Conservation (phyloP, 2,329 filamentous ascomycete species). For the Sporothrix phasma region DNA sequence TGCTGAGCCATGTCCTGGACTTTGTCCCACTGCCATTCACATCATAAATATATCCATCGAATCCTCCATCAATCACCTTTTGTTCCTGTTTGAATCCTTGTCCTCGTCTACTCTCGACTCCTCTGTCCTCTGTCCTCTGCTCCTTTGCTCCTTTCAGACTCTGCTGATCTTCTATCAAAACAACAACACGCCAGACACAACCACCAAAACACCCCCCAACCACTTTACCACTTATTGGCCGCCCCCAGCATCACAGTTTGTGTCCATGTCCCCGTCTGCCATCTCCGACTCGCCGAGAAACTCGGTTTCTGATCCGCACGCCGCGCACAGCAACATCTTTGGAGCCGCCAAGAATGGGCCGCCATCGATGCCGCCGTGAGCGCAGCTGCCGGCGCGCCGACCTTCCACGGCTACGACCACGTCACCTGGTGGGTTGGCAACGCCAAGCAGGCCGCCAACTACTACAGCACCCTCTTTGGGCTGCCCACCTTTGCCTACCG, state of each 20-base stretch:
- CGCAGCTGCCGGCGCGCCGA: slow-evolving; percentile 24
- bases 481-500: slow-evolving; percentile 75
- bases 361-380: background rate
- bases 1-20: background rate
- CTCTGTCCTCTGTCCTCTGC: background rate
- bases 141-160: background rate
- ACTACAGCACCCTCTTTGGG: slow-evolving; percentile 80
- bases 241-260: slow-evolving; percentile 11
- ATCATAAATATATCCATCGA: too few relatives aligned
- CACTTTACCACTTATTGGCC: background rate
- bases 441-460: slow-evolving; percentile 86
- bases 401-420: slow-evolving; percentile 82
- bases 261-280: slow-evolving; percentile 50
- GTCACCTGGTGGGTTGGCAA: slow-evolving; percentile 96
- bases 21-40: too few relatives aligned
- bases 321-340: slow-evolving; percentile 39
- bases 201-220: too few relatives aligned
- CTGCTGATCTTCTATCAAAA: background rate
- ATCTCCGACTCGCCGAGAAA: slow-evolving; percentile 40
- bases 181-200: background rate
- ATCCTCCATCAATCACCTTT: too few relatives aligned
- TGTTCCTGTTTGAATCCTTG: too few relatives aligned
- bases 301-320: slow-evolving; percentile 32
- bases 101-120: background rate
- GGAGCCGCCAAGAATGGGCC: background rate